These are phyloP conservation scores for Cicer yamashitae DNA, from an alignment of 306 rosid genomes.

Conservation along the genomic window DNA sequence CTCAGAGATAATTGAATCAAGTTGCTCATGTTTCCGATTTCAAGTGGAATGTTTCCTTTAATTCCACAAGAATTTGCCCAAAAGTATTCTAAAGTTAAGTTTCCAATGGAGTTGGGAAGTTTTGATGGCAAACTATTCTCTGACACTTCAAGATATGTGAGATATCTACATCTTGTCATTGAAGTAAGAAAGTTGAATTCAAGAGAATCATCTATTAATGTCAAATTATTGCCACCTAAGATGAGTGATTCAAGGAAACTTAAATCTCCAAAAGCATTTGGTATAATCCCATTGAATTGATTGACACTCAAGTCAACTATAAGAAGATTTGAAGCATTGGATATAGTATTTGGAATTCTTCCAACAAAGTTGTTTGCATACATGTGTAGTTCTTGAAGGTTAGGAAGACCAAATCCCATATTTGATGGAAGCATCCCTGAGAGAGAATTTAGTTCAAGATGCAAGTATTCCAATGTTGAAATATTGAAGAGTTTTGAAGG, in stretches of 20 bases:
- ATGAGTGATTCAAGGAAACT: not conserved
- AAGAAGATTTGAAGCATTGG: slow-evolving; percentile 41
- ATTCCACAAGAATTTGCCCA: slow-evolving; percentile 25
- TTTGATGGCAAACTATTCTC: not conserved
- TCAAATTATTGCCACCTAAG: slow-evolving; percentile 13
- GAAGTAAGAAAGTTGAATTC: slow-evolving; percentile 26
- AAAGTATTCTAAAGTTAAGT: slow-evolving; percentile 26
- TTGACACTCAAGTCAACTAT: not conserved
- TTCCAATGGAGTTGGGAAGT: slow-evolving; percentile 44
- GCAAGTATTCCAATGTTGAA: slow-evolving; percentile 11
- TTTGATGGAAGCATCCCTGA: slow-evolving; percentile 40
- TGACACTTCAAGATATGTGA: slow-evolving; percentile 4
- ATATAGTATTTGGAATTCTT: slow-evolving; percentile 33
- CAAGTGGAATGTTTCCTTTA: slow-evolving; percentile 33
- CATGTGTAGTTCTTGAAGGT: slow-evolving; percentile 1
- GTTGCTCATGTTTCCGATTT: slow-evolving; percentile 48
- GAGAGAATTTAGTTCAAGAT: not conserved
- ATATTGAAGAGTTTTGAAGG: slow-evolving; percentile 46
- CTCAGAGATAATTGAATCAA: slow-evolving; percentile 9
- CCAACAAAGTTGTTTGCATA: slow-evolving; percentile 34
- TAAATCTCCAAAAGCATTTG: slow-evolving; percentile 30
- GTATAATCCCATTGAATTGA: slow-evolving; percentile 29
- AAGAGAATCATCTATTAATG: slow-evolving; percentile 10
- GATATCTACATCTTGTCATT: slow-evolving; percentile 24
- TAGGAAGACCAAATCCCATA: slow-evolving; percentile 31